Base-by-base conservation (phyloP, 192 early-diverging fungal genomes). In the Entophlyctis helioformis region DNA sequence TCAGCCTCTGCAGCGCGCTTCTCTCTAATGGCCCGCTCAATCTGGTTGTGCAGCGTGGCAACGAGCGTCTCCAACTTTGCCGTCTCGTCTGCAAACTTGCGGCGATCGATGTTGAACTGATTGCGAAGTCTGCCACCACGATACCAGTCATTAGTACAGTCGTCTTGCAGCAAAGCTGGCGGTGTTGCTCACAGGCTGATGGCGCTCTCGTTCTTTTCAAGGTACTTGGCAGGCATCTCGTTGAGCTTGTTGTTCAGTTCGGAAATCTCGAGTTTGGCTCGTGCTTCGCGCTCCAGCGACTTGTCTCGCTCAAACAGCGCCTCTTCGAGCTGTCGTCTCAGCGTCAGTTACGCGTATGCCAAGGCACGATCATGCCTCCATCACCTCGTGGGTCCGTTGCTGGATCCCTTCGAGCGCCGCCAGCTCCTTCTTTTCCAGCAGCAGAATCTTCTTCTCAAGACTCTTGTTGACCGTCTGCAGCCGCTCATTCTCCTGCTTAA, bases 11-110 rank as follows among this genome's bases (percentile, higher is more conserved):
- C 66, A 19, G 66, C 46, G 2, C 69, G 38, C 29, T 73, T 73
- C 51, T 73, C 71, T 18, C 71, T 39, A 42, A 73, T 65, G 16
- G 71, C 60, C 20, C 71, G 53, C 16, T 73, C 71, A 42, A 45
- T 15, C 47, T 55, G 48, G 26, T 36, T 18, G 22, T 50, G n/a
- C n/a, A n/a, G n/a, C n/a, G n/a, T n/a, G n/a, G n/a, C n/a, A n/a
- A n/a, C n/a, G n/a, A n/a, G n/a, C n/a, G n/a, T n/a, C n/a, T n/a
- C n/a, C n/a, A n/a, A n/a, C n/a, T n/a, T n/a, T n/a, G n/a, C n/a
- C n/a, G 64, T 57, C 28, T 73, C 63, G 8, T 60, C 56, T 6
- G 44, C 51, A 0, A 51, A 42, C 18, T 49, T 42, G n/a, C 42
- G 32, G 1, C 55, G 35, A 19, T 73, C 71, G 29, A 25, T 26